phyloP scores from a whole-genome alignment of 2,329 filamentous ascomycete species.

The Botrytis medusae region DNA sequence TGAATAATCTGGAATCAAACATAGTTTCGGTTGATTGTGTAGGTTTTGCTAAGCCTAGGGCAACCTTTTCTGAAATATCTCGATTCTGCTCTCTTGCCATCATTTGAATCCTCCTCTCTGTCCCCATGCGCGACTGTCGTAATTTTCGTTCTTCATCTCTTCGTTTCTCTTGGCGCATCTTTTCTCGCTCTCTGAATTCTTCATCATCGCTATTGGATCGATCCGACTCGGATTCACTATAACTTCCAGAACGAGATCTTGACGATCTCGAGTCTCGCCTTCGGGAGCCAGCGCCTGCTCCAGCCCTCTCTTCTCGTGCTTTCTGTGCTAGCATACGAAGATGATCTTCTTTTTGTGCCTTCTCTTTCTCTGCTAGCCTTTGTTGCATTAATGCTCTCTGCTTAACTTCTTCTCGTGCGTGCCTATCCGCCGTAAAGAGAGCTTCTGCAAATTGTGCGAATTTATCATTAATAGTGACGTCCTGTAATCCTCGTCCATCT shows the following conservation, averaged over 20 bases:
- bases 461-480: conserved; percentile 96
- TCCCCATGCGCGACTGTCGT: conserved; percentile 92
- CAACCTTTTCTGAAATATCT: conserved; percentile 96
- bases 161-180: conserved; percentile 72
- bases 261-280: conserved; percentile 42
- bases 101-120: conserved; percentile 86
- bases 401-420: conserved; percentile 92
- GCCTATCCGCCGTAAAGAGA: conserved; percentile 88
- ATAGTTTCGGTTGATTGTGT: conserved; percentile 89
- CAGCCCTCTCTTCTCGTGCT: conserved; percentile 77
- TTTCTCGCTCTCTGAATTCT: conserved; percentile 73
- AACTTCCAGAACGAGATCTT: conserved; percentile 49
- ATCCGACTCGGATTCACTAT: conserved; percentile 52
- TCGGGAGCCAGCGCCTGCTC: conserved; percentile 46
- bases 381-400: conserved; percentile 94
- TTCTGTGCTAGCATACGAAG: conserved; percentile 85
- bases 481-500: conserved; percentile 86
- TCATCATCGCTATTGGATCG: conserved; percentile 52
- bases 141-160: conserved; percentile 86
- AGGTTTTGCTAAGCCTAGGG: conserved; percentile 89
- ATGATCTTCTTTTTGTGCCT: conserved; percentile 89
- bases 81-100: conserved; percentile 94
- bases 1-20: conserved; percentile 96
- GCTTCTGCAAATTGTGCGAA: conserved; percentile 96
- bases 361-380: conserved; percentile 93